Evolutionary conservation across 805 yeast species (phyloP), one percentile per base, ranked within the genome.

Genomic region (Kodamaea kakaduensis): DNA sequence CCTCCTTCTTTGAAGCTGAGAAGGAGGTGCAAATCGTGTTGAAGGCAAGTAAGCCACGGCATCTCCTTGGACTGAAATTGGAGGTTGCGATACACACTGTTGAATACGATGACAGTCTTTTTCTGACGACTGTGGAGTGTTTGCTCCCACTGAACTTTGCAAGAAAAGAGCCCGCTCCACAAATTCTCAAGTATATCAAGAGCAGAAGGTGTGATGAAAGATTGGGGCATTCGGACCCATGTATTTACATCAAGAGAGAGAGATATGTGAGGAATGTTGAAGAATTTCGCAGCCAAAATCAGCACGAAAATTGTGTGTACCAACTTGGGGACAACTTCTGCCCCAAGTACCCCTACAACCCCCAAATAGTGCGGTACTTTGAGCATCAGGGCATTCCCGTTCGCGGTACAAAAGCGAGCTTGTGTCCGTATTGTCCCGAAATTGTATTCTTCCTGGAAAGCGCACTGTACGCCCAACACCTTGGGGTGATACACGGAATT

Each of bases 401-500:
- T 25, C 47, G 46, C 18, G 44, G 42, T 19, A 54, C 67, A 1
- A 47, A 64, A 23, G 38, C 51, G 31, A 68, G 61, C 1, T 40
- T 64, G 12, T 64, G 69, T 46, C 58, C 66, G 3, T 64, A 51
- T 34, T 64, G 69, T 38, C 47, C 47, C 9, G 54, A 51, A 1
- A 13, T 54, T 4, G 34, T 34, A 24, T 63, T 64, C 40, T 54
- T 45, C 37, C 54, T 54, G 31, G 47, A 58, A 30, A 61, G 61
- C 37, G 56, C 52, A 15, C 55, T 64, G 3, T 64, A 61, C 36
- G 52, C 61, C 0, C 64, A 59, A 33, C 69, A 64, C 43, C 45
- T 63, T 38, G 52, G 61, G 18, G 53, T 48, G 29, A 44, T 46
- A 15, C 68, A 64, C 41, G 69, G 69, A 1, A 46, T 64, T 15